Conservation (phyloP, 2,329 filamentous ascomycete species). For the Penicillium crustosum region DNA sequence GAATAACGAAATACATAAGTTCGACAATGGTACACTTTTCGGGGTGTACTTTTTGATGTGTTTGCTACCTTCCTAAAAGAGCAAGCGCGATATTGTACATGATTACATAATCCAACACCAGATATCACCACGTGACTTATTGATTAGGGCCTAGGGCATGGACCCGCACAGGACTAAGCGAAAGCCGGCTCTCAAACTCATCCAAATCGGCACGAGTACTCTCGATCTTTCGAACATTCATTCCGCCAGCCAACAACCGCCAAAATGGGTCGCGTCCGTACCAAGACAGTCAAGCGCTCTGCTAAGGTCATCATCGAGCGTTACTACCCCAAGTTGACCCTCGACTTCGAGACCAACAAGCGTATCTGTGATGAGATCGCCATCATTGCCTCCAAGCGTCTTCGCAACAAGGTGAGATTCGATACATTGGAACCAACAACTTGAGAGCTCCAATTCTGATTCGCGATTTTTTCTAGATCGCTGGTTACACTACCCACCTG, state of each 20-base stretch:
- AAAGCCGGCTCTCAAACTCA: conserved; percentile 17
- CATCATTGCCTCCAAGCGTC: conserved; percentile 98
- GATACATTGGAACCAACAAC: neutral
- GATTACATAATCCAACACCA: neutral
- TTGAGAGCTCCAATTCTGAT: conserved; percentile 1
- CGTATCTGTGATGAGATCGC: conserved; percentile 99
- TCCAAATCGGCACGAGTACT: conserved; percentile 16
- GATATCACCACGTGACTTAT: conserved; percentile 11
- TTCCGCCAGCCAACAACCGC: conserved; percentile 40
- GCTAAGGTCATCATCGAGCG: conserved; percentile 99
- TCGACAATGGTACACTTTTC: neutral
- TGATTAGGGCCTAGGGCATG: conserved; percentile 24
- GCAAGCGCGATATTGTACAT: neutral
- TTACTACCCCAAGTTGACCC: conserved; percentile 95
- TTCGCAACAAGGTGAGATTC: conserved; percentile 90
- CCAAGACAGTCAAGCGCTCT: conserved; percentile 72
- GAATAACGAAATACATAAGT: neutral
- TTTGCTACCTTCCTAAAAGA: neutral
- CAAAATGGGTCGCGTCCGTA: conserved; percentile 53
- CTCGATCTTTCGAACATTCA: conserved; percentile 28
- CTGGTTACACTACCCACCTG: conserved; percentile 95
- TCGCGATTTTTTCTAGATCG: conserved; percentile 61
- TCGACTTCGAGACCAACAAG: conserved; percentile 99
- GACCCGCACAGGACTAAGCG: conserved; percentile 30
- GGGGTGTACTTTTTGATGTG: neutral